phyloP scores from a whole-genome alignment of 148 eudicot genomes.

The Vaccinium vitisidaea region DNA sequence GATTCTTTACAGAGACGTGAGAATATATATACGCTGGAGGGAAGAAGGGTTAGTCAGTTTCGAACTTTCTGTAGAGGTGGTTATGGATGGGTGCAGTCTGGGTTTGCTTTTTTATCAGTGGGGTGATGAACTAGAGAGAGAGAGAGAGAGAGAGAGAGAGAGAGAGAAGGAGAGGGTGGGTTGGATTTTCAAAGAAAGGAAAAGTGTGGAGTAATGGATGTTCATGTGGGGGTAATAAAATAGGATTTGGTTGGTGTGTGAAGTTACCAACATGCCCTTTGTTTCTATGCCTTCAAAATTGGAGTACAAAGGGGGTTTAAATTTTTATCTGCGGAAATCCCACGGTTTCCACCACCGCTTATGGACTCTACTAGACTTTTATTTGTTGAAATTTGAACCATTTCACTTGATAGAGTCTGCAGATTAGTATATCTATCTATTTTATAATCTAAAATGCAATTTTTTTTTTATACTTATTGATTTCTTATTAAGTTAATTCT shows the following conservation, averaged over 20 bases:
- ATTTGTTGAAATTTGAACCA: too few species aligned
- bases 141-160: not conserved
- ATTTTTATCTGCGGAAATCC: too few species aligned
- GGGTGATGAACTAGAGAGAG: not conserved
- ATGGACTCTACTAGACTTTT: too few species aligned
- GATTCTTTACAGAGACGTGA: not conserved
- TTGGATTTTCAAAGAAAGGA: not conserved
- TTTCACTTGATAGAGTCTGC: too few species aligned
- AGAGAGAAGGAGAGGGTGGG: conserved; percentile 1
- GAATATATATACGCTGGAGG: too few species aligned
- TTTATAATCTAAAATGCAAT: too few species aligned
- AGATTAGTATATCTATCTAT: too few species aligned
- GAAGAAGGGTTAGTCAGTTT: conserved; percentile 4
- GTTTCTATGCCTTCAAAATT: not conserved
- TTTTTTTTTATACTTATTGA: too few species aligned
- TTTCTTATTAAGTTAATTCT: too few species aligned
- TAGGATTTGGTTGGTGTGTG: not conserved
- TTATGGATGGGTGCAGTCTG: not conserved
- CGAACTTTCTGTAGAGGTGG: not conserved
- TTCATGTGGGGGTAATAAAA: conserved; percentile 6
- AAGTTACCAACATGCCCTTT: not conserved
- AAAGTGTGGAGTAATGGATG: not conserved
- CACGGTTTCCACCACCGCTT: too few species aligned
- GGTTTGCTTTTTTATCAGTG: not conserved
- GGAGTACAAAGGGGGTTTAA: not conserved